Evolutionary conservation across 768 basidiomycete species (phyloP).

Genomic region (Sarcomyxa edulis): DNA sequence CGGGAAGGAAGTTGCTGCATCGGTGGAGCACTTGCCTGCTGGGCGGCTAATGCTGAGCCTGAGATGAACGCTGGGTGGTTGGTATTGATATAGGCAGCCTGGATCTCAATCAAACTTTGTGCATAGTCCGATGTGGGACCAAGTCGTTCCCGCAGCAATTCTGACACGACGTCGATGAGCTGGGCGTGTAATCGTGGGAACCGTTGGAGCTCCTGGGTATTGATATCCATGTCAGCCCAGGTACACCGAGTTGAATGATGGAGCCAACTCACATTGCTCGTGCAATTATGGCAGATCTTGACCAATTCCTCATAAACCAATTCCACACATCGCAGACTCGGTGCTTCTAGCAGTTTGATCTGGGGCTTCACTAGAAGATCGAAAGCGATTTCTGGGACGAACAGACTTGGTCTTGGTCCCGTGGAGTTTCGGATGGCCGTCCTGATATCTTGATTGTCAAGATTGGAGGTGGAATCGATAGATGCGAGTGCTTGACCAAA

Average conservation of each 20-base stretch:
- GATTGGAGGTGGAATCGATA: constrained; percentile 86
- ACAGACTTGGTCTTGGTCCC: constrained; percentile 91
- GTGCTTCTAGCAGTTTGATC: constrained; percentile 92
- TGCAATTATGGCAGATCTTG: constrained; percentile 99
- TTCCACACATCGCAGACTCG: constrained; percentile 93
- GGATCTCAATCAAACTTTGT: constrained; percentile 91
- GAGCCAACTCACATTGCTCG: constrained; percentile 61
- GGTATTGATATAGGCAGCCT: constrained; percentile 98
- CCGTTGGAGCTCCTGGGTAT: constrained; percentile 80
- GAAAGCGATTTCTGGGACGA: constrained; percentile 96
- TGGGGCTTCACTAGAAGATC: constrained; percentile 97
- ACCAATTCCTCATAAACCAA: constrained; percentile 98
- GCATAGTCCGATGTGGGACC: constrained; percentile 98
- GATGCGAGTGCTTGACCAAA: constrained; percentile 89
- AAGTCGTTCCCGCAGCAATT: constrained; percentile 88
- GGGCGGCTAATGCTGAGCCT: constrained; percentile 62
- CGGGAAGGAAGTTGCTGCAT: constrained; percentile 41
- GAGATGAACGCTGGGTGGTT: constrained; percentile 95
- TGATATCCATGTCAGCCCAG: background rate
- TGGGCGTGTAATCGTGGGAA: constrained; percentile 93
- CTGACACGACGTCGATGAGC: constrained; percentile 94
- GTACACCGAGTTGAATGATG: background rate
- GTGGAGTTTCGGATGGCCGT: constrained; percentile 99
- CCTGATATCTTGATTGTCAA: constrained; percentile 92
- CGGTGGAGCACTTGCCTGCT: constrained; percentile 37